These are phyloP conservation scores for Adansonia gregorii DNA, from an alignment of 441 rosid genomes.

Conservation along the genomic window DNA sequence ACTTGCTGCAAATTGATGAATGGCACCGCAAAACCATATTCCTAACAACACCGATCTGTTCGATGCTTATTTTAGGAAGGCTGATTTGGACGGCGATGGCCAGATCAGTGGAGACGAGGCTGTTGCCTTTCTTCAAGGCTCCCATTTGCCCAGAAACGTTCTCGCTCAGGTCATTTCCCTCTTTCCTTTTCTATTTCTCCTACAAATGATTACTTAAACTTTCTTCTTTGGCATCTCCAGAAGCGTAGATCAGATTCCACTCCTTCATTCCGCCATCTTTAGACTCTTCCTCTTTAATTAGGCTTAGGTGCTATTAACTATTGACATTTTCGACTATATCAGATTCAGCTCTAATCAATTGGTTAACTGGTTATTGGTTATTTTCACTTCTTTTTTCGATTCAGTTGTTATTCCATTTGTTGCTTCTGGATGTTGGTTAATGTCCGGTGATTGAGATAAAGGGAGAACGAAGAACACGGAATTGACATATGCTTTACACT, in stretches of 20 bases:
- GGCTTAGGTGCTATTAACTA: not conserved
- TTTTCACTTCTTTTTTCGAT: not conserved
- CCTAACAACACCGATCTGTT: constrained; percentile 56
- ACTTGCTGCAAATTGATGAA: constrained; percentile 25
- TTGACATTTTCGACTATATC: constrained; percentile 25
- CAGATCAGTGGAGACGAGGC: constrained; percentile 98
- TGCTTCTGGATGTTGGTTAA: not conserved
- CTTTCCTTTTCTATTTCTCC: not conserved
- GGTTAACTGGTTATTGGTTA: not conserved
- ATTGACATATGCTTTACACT: constrained; percentile 1
- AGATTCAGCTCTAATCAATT: constrained; percentile 32
- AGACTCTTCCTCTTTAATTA: not conserved
- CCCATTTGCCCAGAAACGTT: constrained; percentile 77
- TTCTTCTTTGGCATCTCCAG: not conserved
- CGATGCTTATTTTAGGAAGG: constrained; percentile 83
- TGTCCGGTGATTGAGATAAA: not conserved
- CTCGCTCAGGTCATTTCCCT: constrained; percentile 74
- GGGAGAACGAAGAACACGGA: not conserved
- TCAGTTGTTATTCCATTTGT: constrained; percentile 1
- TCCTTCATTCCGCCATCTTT: not conserved
- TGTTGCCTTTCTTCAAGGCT: constrained; percentile 87
- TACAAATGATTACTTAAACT: not conserved
- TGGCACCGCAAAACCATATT: constrained; percentile 55
- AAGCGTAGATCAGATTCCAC: constrained; percentile 9
- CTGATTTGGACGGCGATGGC: constrained; percentile 97